Evolutionary conservation across 2,329 filamentous ascomycete species (phyloP).

Genomic region (Aureobasidium sp.): DNA sequence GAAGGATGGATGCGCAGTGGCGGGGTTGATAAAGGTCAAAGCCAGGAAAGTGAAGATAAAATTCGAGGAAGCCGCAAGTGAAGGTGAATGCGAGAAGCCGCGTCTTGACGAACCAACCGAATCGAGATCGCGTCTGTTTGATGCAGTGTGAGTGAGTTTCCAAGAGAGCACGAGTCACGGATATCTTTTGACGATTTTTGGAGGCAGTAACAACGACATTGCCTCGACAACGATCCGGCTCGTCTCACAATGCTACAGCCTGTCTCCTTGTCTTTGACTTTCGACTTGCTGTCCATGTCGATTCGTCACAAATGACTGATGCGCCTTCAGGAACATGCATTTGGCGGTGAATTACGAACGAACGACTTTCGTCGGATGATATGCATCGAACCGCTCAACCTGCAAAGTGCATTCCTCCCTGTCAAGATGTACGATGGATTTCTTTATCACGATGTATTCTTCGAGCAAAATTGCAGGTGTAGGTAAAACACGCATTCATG

Average conservation of each 20-base stretch:
- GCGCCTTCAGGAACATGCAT: background rate
- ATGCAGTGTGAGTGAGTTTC: background rate
- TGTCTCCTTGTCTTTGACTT: background rate
- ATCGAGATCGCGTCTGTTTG: background rate
- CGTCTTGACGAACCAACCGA: background rate
- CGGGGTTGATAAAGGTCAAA: background rate
- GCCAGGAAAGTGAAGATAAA: background rate
- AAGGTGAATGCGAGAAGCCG: background rate
- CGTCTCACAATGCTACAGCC: background rate
- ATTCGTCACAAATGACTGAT: background rate
- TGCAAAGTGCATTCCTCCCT: background rate
- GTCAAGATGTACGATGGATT: background rate
- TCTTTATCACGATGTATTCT: background rate
- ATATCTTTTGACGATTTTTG: background rate
- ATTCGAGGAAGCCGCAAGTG: background rate
- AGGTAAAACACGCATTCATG: background rate
- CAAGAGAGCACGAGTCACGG: background rate
- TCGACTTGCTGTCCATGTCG: background rate
- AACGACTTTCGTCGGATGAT: background rate
- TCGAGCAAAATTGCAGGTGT: too few species aligned
- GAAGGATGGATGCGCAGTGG: background rate
- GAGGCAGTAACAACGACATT: background rate
- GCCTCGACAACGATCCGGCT: background rate
- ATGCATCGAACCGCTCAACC: background rate
- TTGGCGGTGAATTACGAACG: background rate